A percentile compares a stretch with the other conserved stretches of the same genome.
These are phyloP conservation scores for Suillus subalutaceus DNA, from an alignment of 768 basidiomycete species.

Conservation along the genomic window DNA sequence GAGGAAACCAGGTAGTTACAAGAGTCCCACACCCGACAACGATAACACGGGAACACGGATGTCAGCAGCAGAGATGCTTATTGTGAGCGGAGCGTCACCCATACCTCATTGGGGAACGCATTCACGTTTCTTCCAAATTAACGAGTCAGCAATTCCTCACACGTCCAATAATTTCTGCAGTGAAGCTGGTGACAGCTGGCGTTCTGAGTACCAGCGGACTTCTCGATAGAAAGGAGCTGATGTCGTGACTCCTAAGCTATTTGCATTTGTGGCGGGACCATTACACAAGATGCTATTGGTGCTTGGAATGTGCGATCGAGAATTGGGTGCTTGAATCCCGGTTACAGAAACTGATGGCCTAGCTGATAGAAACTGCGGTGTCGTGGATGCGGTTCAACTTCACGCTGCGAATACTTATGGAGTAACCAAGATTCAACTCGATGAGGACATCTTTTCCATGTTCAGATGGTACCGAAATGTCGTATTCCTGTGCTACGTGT, in stretches of 20 bases:
- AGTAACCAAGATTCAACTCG: background rate
- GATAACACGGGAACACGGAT: background rate
- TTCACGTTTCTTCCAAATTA: background rate
- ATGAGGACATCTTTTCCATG: background rate
- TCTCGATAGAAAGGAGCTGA: background rate
- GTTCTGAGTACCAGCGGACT: background rate
- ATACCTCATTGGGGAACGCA: background rate
- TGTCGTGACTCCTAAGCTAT: background rate
- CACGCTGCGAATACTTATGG: background rate
- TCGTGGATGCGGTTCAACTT: background rate
- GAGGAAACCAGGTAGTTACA: too few species aligned
- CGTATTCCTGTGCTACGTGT: background rate
- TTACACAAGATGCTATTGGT: background rate
- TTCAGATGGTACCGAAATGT: background rate
- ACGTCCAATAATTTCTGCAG: background rate
- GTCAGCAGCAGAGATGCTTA: background rate
- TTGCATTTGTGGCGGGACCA: background rate
- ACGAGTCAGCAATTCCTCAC: background rate
- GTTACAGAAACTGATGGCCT: background rate
- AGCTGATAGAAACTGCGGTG: background rate
- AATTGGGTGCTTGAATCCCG: background rate
- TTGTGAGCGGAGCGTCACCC: background rate
- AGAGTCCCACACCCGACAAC: too few species aligned
- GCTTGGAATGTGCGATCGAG: background rate
- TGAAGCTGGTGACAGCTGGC: background rate